Evolutionary conservation across 75 land plant species (phyloP).

Genomic region (Cunninghamia lanceolata): DNA sequence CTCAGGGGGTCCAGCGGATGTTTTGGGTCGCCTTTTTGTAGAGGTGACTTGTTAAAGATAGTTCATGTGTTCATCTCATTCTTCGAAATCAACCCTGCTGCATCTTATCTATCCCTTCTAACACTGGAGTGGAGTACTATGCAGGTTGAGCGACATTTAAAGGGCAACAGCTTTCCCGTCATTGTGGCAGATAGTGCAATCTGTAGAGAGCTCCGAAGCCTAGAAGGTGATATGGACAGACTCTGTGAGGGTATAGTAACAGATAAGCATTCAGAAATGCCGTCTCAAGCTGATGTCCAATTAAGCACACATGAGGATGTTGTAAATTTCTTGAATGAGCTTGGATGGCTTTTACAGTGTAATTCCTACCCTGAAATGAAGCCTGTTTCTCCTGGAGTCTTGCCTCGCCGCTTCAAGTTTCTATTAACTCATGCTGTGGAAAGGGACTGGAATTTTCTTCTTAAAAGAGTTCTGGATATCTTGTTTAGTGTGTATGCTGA

Average conservation of each 20-base stretch:
- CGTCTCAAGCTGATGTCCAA: slow-evolving; percentile 10
- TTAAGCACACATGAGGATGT: slow-evolving; percentile 17
- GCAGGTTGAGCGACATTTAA: slow-evolving; percentile 37
- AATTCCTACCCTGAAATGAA: not conserved
- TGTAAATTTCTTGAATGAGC: slow-evolving; percentile 33
- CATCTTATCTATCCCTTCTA: not conserved
- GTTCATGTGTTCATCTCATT: not conserved
- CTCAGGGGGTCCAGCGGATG: slow-evolving; percentile 18
- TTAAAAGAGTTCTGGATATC: slow-evolving; percentile 33
- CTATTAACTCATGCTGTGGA: slow-evolving; percentile 39
- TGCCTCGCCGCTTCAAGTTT: slow-evolving; percentile 17
- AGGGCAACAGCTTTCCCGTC: slow-evolving; percentile 33
- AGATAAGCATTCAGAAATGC: not conserved
- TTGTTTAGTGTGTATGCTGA: slow-evolving; percentile 16
- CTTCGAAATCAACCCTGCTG: not conserved
- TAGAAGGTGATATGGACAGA: slow-evolving; percentile 33
- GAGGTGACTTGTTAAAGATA: slow-evolving; percentile 24
- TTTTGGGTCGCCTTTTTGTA: slow-evolving; percentile 38
- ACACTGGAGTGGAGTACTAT: slow-evolving; percentile 5
- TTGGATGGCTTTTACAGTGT: slow-evolving; percentile 50
- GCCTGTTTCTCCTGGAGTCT: not conserved
- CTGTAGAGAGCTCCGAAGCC: slow-evolving; percentile 35
- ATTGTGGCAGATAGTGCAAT: slow-evolving; percentile 46
- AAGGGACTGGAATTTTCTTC: slow-evolving; percentile 49
- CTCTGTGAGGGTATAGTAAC: slow-evolving; percentile 13